Evolutionary conservation across 140 eudicot genomes (phyloP).

Genomic region (Ambrosia hybrid): DNA sequence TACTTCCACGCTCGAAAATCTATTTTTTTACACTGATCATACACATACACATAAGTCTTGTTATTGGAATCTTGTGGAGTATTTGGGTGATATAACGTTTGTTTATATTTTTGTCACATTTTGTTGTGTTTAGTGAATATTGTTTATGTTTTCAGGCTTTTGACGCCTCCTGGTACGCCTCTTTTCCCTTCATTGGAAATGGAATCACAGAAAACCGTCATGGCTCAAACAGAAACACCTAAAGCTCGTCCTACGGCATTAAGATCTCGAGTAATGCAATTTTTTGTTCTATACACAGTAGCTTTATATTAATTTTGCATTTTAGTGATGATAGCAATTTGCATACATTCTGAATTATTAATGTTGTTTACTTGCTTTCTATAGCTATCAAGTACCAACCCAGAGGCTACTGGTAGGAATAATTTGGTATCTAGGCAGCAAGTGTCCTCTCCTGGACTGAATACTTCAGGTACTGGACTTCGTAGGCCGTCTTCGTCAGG

Average conservation of each 20-base stretch:
- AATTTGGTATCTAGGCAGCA: constrained; percentile 59
- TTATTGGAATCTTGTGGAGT: neutral
- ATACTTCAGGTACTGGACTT: constrained; percentile 51
- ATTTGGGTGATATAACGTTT: neutral
- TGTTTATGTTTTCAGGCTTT: constrained; percentile 69
- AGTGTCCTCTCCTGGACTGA: constrained; percentile 53
- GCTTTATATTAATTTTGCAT: neutral
- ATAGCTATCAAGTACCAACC: constrained; percentile 76
- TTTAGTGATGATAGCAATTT: neutral
- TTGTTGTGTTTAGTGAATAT: constrained; percentile 8
- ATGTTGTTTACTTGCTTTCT: neutral
- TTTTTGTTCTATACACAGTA: constrained; percentile 2
- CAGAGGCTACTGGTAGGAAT: constrained; percentile 59
- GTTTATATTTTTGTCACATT: constrained; percentile 9
- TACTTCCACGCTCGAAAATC: neutral
- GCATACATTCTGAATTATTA: constrained; percentile 6
- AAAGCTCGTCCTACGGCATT: constrained; percentile 78
- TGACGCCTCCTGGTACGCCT: constrained; percentile 97
- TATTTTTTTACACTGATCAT: too few relatives aligned
- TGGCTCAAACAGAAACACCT: constrained; percentile 70
- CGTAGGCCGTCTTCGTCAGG: constrained; percentile 86
- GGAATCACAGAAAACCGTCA: constrained; percentile 63
- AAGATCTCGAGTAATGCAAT: constrained; percentile 76
- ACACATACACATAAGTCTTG: neutral
- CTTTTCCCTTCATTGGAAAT: constrained; percentile 89